Conservation (phyloP, 257 asterid species). For the Jasminum sambac region DNA sequence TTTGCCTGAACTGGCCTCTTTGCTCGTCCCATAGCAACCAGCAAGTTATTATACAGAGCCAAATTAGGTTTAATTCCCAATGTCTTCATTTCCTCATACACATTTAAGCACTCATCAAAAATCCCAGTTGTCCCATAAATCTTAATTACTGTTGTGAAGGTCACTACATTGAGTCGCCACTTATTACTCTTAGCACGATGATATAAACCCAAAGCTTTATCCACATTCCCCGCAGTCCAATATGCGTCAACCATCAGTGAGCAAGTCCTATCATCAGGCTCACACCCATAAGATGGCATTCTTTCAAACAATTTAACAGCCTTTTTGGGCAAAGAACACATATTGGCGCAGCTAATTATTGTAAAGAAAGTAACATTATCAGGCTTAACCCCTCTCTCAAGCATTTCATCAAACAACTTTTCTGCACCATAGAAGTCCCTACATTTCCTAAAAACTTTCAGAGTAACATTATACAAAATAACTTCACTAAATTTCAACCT, state of each 20-base stretch:
- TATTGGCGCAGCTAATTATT: constrained; percentile 83
- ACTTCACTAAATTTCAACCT: constrained; percentile 38
- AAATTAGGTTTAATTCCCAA: constrained; percentile 62
- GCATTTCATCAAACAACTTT: constrained; percentile 61
- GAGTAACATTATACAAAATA: constrained; percentile 71
- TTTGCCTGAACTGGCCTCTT: constrained; percentile 95
- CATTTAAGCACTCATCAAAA: constrained; percentile 88
- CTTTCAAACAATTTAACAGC: constrained; percentile 90
- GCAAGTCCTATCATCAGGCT: constrained; percentile 70
- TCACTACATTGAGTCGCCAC: constrained; percentile 76
- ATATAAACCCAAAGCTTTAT: constrained; percentile 67
- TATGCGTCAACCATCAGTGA: constrained; percentile 86
- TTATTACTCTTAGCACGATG: constrained; percentile 82
- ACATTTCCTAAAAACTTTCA: constrained; percentile 70
- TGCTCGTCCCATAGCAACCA: constrained; percentile 98
- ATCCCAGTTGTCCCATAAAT: constrained; percentile 67
- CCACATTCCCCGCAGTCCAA: constrained; percentile 75
- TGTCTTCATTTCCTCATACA: constrained; percentile 92
- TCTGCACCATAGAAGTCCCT: constrained; percentile 62
- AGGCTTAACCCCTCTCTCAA: constrained; percentile 69
- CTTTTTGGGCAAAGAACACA: constrained; percentile 63
- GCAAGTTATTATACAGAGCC: constrained; percentile 60
- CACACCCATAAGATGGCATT: constrained; percentile 66
- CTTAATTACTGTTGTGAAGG: constrained; percentile 71
- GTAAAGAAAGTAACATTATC: constrained; percentile 86